Conservation (phyloP, 2,329 filamentous ascomycete genomes). For the Penicillium palitans region DNA sequence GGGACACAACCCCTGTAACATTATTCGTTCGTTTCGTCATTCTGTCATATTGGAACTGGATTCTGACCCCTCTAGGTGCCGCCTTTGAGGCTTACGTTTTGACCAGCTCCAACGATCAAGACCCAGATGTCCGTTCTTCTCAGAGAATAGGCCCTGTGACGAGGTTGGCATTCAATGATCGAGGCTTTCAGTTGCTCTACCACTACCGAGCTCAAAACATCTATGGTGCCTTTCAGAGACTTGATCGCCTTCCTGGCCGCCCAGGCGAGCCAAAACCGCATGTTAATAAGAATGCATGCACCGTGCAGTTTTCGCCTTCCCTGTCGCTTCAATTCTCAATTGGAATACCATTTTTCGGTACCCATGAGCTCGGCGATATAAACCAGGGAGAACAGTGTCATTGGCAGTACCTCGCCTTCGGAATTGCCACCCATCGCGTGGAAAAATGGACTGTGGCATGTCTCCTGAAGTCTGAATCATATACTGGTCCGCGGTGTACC, state of each 20-base stretch:
- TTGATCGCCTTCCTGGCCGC: constrained; percentile 12
- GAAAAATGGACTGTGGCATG: constrained; percentile 41
- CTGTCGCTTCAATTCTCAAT: constrained; percentile 38
- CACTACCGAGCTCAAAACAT: constrained; percentile 35
- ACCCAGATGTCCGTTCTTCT: background rate
- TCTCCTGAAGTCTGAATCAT: constrained; percentile 38
- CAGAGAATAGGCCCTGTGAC: constrained; percentile 28
- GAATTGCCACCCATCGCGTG: constrained; percentile 37
- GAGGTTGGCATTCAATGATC: constrained; percentile 40
- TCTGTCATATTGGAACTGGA: background rate
- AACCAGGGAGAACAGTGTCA: constrained; percentile 28
- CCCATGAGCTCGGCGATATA: constrained; percentile 29
- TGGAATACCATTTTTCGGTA: constrained; percentile 43
- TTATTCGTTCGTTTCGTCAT: constrained; percentile 23
- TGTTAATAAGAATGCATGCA: constrained; percentile 25
- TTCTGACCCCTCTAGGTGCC: constrained; percentile 20
- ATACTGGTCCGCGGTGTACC: constrained; percentile 31
- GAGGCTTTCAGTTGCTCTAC: constrained; percentile 38
- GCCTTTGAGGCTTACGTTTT: constrained; percentile 23
- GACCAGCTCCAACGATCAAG: constrained; percentile 14
- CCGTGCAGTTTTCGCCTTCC: constrained; percentile 26
- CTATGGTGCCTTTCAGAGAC: constrained; percentile 38
- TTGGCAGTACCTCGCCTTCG: constrained; percentile 45
- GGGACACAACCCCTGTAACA: background rate
- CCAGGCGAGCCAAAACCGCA: constrained; percentile 17